Base-by-base conservation (phyloP, 2,329 filamentous ascomycete species). In the Sporothrix pallida region DNA sequence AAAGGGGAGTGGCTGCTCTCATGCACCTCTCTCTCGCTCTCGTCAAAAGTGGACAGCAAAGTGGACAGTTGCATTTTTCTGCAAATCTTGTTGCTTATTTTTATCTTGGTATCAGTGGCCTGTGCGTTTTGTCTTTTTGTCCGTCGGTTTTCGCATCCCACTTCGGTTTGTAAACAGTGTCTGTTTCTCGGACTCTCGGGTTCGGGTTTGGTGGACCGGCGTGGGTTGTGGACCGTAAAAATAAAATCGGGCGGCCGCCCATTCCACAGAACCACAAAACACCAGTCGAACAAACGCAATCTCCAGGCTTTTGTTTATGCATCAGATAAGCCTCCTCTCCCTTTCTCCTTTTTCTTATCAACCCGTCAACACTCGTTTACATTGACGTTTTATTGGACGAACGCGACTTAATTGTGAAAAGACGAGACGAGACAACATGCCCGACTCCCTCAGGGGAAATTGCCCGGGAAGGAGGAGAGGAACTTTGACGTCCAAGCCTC, bases 131-230 rank as follows among this genome's bases (percentile, higher is more conserved):
- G 23, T 26, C 46, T 48, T 17, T 48, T 17, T 13, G 46, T 17
- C 46, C 46, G 12, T 48, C 15, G 50, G 12, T n/a, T 52, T n/a
- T 52, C 50, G 50, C 50, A 52, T 52, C 50, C 50, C 50, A 52
- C 17, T 4, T 52, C 50, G 15, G n/a, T n/a, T n/a, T n/a, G n/a
- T n/a, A n/a, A n/a, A n/a, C n/a, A n/a, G n/a, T n/a, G n/a, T n/a
- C n/a, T n/a, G n/a, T n/a, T 17, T n/a, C 58, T 62, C 58, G 58
- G 58, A 31, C 42, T 62, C 58, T 62, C 58, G 58, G 58, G 15
- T 62, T 62, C 26, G 26, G 26, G 23, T 23, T n/a, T 15, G 6
- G 12, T 17, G 6, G 15, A n/a, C 17, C 15, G 5, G 50, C 50
- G 50, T 52, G 50, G 50, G 50, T 15, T 7, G 31, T 37, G 17